phyloP scores from a whole-genome alignment of 805 yeast genomes.

The Zygotorulaspora chibaensis region DNA sequence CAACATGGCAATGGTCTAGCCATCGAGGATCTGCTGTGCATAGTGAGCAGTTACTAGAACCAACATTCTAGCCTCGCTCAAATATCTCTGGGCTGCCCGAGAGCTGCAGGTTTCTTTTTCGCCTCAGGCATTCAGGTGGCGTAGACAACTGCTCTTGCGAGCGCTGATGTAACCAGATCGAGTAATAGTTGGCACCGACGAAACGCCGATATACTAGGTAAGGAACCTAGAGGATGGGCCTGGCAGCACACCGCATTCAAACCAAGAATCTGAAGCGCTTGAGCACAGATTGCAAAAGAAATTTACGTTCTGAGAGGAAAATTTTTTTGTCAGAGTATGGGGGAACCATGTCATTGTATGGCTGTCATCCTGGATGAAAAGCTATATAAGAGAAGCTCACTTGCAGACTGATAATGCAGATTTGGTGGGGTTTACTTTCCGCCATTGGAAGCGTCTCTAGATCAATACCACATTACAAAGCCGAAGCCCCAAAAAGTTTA shows the following conservation, averaged over 20 bases:
- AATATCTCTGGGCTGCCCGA: neutral
- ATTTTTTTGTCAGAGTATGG: neutral
- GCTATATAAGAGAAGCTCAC: neutral
- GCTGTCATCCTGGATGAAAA: neutral
- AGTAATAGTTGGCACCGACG: too few relatives aligned
- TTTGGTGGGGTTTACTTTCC: too few relatives aligned
- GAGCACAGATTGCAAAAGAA: too few relatives aligned
- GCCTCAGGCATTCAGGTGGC: neutral
- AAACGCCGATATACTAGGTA: too few relatives aligned
- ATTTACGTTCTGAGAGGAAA: neutral
- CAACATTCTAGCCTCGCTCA: neutral
- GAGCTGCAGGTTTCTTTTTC: neutral
- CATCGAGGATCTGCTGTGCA: neutral
- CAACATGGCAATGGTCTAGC: neutral
- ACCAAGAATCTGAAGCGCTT: too few relatives aligned
- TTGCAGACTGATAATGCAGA: neutral
- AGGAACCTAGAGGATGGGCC: too few relatives aligned
- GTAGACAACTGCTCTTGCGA: too few relatives aligned
- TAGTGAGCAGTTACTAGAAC: neutral
- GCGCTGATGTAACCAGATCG: too few relatives aligned
- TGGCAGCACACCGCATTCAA: too few relatives aligned
- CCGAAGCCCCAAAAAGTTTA: too few relatives aligned
- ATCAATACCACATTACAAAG: too few relatives aligned
- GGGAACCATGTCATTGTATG: neutral
- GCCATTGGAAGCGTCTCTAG: too few relatives aligned